Evolutionary conservation across 169 alveolate species (phyloP), one percentile per base, ranked within the genome.

Genomic region (Sarcocystis neurona): DNA sequence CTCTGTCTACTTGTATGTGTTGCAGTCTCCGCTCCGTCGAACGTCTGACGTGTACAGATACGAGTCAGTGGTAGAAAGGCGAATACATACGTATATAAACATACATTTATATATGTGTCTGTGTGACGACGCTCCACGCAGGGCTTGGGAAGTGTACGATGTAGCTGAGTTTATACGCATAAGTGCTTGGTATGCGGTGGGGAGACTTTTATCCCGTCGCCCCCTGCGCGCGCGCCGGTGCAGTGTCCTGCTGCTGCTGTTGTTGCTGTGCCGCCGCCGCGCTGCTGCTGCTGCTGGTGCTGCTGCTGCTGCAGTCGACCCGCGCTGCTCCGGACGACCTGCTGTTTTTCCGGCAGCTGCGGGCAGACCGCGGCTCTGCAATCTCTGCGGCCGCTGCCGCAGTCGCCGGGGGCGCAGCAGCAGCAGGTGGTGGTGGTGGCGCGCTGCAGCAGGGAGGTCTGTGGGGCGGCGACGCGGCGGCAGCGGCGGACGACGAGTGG

Each of bases 321-420:
- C 27, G 46, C 27, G 75, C 20, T n/a, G 88, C 44, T 1, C 88
- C 88, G n/a, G 50, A 46, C 41, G 88, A 80, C 39, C 88, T 63
- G 39, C 30, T 47, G 39, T 39, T 80, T 2, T 80, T 80, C 58
- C 72, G 88, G 12, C 88, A 80, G 39, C 78, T 80, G 66, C 44
- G 88, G 37, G 32, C 20, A 0, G 78, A 37, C 20, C 74, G 88
- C 30, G 6, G 18, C 32, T 70, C 79, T 32, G 6, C 32, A 0
- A 2, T 70, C 34, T 20, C 32, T 18, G 75, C 75, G 75, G 15
- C 27, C 60, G 6, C 60, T 15, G 10, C 75, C 0, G 75, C 27
- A 2, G 75, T 37, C 75, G 75, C 43, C 60, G 27, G 18, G 18
- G 60, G 60, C 75, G 75, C 75, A 41, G 39, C 75, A 41, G 27